A percentile compares a stretch with the other conserved stretches of the same genome.
Evolutionary conservation across 2,329 filamentous ascomycete species (phyloP).

Genomic region (Penicillium sp.): DNA sequence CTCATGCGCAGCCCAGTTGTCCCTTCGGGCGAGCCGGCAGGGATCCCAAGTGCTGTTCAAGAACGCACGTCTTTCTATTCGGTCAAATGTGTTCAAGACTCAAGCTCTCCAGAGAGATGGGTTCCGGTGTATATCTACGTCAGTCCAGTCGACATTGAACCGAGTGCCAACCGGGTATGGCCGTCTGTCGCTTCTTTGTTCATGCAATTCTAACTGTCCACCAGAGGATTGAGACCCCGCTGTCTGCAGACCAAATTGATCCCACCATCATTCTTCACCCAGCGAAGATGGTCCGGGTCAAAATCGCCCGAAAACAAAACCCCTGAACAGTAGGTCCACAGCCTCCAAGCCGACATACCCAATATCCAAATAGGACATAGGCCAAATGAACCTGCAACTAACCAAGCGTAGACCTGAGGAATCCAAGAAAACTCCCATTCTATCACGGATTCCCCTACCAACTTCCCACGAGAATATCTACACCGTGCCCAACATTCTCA

Average conservation of each 20-base stretch:
- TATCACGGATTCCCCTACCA: conserved; percentile 34
- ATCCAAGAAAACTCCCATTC: conserved; percentile 32
- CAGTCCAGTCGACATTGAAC: not conserved
- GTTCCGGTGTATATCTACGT: conserved; percentile 15
- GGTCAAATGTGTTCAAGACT: conserved; percentile 2
- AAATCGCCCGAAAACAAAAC: conserved; percentile 23
- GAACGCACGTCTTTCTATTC: conserved; percentile 3
- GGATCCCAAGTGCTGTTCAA: conserved; percentile 2
- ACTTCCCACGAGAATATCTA: conserved; percentile 82
- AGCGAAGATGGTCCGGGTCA: conserved; percentile 27
- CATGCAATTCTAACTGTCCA: conserved; percentile 1
- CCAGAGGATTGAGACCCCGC: conserved; percentile 7
- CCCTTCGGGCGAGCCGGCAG: conserved; percentile 10
- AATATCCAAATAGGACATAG: not conserved
- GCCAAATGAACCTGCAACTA: not conserved
- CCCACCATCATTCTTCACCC: conserved; percentile 9
- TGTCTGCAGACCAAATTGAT: not conserved
- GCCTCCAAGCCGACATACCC: not conserved
- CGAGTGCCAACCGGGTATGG: conserved; percentile 16
- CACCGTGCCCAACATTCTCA: conserved; percentile 92
- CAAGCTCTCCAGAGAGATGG: not conserved
- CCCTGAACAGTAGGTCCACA: conserved; percentile 20
- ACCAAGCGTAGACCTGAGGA: conserved; percentile 19
- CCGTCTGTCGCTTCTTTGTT: no score
- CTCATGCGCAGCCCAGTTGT: conserved; percentile 8